Percentiles rank a stretch among this genome's conserved stretches.
Conservation (phyloP, 2,329 filamentous ascomycete genomes). For the Dothiorella sarmentorum region DNA sequence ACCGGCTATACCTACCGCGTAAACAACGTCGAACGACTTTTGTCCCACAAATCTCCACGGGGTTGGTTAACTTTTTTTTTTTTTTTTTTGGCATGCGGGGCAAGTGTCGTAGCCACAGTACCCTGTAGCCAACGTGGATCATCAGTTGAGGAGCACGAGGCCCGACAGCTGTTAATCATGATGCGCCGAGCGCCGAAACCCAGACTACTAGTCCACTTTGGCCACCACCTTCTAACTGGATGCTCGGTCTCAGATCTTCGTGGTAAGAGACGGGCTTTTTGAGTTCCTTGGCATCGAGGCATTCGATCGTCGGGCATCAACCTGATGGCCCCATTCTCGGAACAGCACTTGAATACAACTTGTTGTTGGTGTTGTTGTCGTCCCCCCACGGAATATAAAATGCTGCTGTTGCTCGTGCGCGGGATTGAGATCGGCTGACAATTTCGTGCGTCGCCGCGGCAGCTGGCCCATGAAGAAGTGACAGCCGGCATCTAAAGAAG, state of each 20-base stretch:
- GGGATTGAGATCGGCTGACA: constrained; percentile 10
- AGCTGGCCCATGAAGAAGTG: not conserved
- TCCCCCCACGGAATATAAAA: not conserved
- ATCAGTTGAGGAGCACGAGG: constrained; percentile 5
- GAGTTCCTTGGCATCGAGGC: not conserved
- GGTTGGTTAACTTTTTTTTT: no score
- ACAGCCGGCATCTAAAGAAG: not conserved
- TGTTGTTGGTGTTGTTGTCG: not conserved
- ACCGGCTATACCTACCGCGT: not conserved
- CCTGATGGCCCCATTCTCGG: not conserved
- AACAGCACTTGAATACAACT: not conserved
- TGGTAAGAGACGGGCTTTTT: not conserved
- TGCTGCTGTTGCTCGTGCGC: not conserved
- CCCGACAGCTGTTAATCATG: not conserved
- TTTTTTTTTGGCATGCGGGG: not conserved
- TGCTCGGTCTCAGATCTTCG: no score
- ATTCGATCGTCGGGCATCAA: constrained; percentile 12
- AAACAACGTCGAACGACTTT: not conserved
- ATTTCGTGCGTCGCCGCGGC: constrained; percentile 1
- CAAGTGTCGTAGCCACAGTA: no score
- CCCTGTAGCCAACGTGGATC: constrained; percentile 1
- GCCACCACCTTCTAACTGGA: constrained; percentile 9
- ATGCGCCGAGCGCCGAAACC: constrained; percentile 3
- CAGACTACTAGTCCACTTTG: not conserved
- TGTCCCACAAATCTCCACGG: not conserved